Evolutionary conservation across 163 green algal genomes (phyloP).

Genomic region (Scenedesmus sp.): DNA sequence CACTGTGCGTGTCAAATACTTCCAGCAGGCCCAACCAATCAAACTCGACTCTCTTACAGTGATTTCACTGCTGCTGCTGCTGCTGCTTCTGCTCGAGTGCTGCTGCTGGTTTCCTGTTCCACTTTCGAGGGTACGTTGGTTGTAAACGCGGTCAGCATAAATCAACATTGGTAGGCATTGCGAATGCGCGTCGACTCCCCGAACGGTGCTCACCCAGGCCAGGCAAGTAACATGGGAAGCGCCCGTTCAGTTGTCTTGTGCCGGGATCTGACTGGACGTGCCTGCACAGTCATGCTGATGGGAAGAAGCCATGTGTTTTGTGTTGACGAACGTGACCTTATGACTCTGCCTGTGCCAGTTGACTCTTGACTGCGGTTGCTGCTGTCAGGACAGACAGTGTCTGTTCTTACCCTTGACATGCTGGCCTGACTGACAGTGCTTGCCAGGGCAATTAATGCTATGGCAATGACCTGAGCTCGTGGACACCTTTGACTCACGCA

Average conservation of each 20-base stretch:
- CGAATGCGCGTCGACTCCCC: background rate
- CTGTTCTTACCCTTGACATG: background rate
- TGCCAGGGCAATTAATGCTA: background rate
- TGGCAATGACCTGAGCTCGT: background rate
- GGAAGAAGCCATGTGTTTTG: background rate
- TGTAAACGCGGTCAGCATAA: background rate
- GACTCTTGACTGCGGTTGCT: background rate
- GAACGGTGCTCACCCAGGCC: background rate
- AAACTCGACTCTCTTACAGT: background rate
- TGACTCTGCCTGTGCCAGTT: background rate
- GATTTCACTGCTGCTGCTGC: background rate
- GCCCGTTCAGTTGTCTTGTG: background rate
- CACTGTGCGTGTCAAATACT: background rate
- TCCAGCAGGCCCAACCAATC: background rate
- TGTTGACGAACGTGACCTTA: background rate
- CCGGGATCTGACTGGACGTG: background rate
- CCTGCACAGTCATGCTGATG: background rate
- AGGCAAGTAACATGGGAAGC: background rate
- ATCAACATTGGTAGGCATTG: background rate
- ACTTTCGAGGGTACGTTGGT: background rate
- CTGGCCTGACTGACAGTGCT: background rate
- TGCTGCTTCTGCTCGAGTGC: background rate
- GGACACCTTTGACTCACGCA: background rate
- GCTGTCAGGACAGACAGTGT: background rate
- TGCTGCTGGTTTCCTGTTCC: background rate